Conservation (phyloP, 2,329 filamentous ascomycete species). For the Ophiostoma australiae region DNA sequence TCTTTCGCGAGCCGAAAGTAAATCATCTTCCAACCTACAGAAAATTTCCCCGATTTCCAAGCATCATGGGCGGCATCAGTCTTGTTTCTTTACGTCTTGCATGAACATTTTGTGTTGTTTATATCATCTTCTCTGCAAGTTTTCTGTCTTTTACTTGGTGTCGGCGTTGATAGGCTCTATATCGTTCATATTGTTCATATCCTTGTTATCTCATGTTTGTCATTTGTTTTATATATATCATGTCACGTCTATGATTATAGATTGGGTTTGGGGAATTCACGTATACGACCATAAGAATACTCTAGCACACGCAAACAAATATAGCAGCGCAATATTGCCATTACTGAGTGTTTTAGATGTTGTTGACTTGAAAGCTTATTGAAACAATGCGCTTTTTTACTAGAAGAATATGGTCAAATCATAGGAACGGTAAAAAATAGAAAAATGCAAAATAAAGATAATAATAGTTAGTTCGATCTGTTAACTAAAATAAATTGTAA, state of each 20-base stretch:
- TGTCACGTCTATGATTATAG: conserved; percentile 6
- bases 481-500: too few relatives aligned
- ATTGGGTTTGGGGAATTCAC: conserved; percentile 16
- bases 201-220: conserved; percentile 5
- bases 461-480: too few relatives aligned
- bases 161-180: conserved; percentile 4
- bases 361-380: too few relatives aligned
- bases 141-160: neutral
- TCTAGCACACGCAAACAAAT: conserved; percentile 19
- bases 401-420: too few relatives aligned
- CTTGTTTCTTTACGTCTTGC: neutral
- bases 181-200: neutral
- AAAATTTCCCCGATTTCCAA: neutral
- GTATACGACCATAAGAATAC: conserved; percentile 21
- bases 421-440: too few relatives aligned
- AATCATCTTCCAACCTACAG: conserved; percentile 6
- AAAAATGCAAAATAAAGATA: too few relatives aligned
- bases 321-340: neutral
- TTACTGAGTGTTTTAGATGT: neutral
- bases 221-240: neutral
- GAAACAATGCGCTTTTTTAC: too few relatives aligned
- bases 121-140: too few relatives aligned
- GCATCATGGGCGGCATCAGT: neutral
- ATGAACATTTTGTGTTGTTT: neutral
- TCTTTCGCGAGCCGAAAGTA: conserved; percentile 12